Conservation (phyloP, 495 filamentous ascomycete genomes). For the Xylaria scruposa region DNA sequence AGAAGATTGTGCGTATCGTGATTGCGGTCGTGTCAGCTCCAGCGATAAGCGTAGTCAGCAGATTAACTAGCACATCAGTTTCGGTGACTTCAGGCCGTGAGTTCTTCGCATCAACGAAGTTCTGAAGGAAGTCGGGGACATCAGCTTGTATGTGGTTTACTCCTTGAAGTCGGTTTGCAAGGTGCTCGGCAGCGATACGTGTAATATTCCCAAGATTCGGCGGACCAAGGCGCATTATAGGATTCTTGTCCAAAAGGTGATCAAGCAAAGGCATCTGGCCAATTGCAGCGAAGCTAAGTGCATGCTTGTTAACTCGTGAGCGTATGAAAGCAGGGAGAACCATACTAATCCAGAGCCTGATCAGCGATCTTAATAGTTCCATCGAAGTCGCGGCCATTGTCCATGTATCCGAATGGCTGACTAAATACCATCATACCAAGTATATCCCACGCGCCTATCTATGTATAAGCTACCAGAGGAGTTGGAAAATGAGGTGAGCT, state of each 20-base stretch:
- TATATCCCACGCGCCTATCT: neutral
- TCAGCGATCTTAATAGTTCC: neutral
- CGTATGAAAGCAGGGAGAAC: neutral
- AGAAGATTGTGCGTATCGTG: neutral
- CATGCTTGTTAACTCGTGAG: neutral
- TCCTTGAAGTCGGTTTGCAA: neutral
- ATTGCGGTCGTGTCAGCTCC: neutral
- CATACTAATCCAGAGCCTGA: neutral
- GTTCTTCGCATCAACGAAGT: neutral
- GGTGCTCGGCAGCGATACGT: neutral
- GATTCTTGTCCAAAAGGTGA: slow-evolving; percentile 18
- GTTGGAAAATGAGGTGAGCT: neutral
- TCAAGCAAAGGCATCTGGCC: slow-evolving; percentile 28
- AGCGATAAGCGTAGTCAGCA: neutral
- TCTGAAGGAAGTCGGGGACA: slow-evolving; percentile 37
- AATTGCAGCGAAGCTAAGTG: slow-evolving; percentile 7
- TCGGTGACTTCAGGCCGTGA: neutral
- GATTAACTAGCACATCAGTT: neutral
- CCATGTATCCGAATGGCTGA: neutral
- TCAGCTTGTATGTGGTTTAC: slow-evolving; percentile 22
- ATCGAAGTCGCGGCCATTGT: neutral
- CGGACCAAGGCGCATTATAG: slow-evolving; percentile 30
- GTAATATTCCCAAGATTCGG: slow-evolving; percentile 28
- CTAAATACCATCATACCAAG: neutral
- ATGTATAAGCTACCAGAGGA: neutral